Base-by-base conservation (phyloP, 1,284 basidiomycete genomes). In the Tilletia caries region DNA sequence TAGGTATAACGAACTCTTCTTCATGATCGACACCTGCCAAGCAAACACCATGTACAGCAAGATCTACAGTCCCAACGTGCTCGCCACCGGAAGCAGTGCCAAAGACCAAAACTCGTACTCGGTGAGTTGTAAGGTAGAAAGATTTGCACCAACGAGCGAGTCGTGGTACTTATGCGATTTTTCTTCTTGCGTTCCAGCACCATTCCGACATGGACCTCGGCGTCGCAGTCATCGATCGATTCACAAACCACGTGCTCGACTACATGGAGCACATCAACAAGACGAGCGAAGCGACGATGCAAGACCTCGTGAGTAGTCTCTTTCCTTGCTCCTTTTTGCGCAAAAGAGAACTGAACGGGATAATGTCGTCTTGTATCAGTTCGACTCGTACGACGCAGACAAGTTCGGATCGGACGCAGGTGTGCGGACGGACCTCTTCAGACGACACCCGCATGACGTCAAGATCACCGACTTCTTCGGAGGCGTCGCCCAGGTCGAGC, bases 11-110 rank as follows among this genome's bases (percentile, higher is more conserved):
- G 92, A 95, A 83, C 89, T 99, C 48, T 88, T 98, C 79, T 97
- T 97, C 86, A 96, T 98, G 91, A 91, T 96, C 74, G 95, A 99
- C 82, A 98, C 95, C 0, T 98, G 96, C 79, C 95, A 98, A 84
- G 96, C 95, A 29, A 96, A 94, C 80, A 93, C 93, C 0, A 91
- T 98, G 89, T 96, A 92, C 81, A 90, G 91, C 58, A 91, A 93
- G 78, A 90, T 98, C 77, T 97, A 98, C 85, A 95, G 92, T 1
- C 95, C 95, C 0, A 95, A 97, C 79, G 91, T 98, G 58, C 88
- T 98, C 6, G 94, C 95, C 0, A 95, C 93, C 0, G 96, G 95
- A 0, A 95, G 92, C 0, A 92, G 92, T 6, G 84, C 88, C 65
- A 86, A 95, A n/a, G 91, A 88, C 46, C 91, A 98, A 84, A 97